Percentiles rank a stretch among this genome's conserved stretches.
phyloP scores from a whole-genome alignment of 2,329 filamentous ascomycete genomes.

The Hymenoscyphus albidus region DNA sequence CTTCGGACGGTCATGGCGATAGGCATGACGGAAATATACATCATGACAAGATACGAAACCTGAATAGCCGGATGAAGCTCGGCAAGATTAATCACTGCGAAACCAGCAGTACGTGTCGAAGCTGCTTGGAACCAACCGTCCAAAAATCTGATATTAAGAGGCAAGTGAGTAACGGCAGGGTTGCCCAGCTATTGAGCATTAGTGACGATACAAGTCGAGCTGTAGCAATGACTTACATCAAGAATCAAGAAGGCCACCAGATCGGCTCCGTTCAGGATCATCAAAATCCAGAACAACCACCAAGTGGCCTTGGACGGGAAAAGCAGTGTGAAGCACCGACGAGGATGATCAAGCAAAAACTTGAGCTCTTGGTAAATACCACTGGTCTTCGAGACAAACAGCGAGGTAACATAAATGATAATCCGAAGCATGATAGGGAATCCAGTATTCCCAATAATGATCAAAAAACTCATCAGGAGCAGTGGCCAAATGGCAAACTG shows the following conservation, averaged over 20 bases:
- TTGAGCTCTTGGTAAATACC: conserved; percentile 84
- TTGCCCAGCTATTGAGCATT: conserved; percentile 59
- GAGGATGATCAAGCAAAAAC: conserved; percentile 90
- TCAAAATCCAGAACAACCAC: conserved; percentile 88
- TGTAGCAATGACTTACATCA: conserved; percentile 57
- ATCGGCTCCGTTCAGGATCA: conserved; percentile 79
- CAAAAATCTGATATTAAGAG: conserved; percentile 71
- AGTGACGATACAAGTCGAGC: conserved; percentile 10
- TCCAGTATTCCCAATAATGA: conserved; percentile 91
- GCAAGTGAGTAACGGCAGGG: conserved; percentile 61
- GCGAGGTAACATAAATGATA: conserved; percentile 79
- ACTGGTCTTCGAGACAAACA: conserved; percentile 59
- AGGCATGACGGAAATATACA: conserved; percentile 97
- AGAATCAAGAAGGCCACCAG: conserved; percentile 88
- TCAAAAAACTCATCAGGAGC: conserved; percentile 76
- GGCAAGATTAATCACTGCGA: conserved; percentile 74
- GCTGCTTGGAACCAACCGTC: conserved; percentile 88
- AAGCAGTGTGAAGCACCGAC: conserved; percentile 90
- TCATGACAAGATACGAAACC: conserved; percentile 95
- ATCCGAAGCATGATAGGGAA: conserved; percentile 94
- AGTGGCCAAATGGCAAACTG: conserved; percentile 71
- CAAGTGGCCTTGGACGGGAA: conserved; percentile 89
- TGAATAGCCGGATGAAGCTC: conserved; percentile 85
- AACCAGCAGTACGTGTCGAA: conserved; percentile 86
- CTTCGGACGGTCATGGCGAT: conserved; percentile 92